Evolutionary conservation across 2,329 filamentous ascomycete species (phyloP), one percentile per base, ranked within the genome.

Genomic region (Rugonectria rugulosa): DNA sequence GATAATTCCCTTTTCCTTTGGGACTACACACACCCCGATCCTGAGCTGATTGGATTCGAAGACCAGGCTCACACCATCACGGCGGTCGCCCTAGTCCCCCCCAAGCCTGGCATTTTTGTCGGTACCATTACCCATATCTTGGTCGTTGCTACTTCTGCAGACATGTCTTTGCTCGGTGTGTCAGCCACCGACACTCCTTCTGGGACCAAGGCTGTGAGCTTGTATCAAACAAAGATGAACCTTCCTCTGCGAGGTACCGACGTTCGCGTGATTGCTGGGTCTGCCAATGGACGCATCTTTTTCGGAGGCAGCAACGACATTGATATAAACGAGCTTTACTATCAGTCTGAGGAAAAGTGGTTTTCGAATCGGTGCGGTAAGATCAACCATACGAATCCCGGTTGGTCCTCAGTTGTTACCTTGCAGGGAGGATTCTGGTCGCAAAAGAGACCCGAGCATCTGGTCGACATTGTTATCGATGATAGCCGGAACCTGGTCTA

Each of bases 291-390:
- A 8, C 90, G 95, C 58, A 95, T 99, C 62, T 99, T 99, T 79
- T 97, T 97, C 69, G 88, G 90, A 36, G 91, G 92, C 31, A 84
- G 83, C 45, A 83, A 81, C 45, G 91, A 94, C 62, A 92, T 92
- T 61, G 93, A 98, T 66, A 86, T 99, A 42, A 91, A 95, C 72
- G 95, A 99, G 75, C 84, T 99, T 49, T 93, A 90, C 64, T 99
- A 99, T 72, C 94, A 98, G 74, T 92, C 97, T 69, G 92, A 98
- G 73, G 95, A 99, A 75, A 89, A 90, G 66, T 99, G 95, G 95
- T 99, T 99, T 71, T 89, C 90, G 48, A 92, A 88, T 73, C 86
- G 90, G 62, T 96, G 91, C 71, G 88, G 89, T 57, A 97, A 93
- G 75, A 87, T 94, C 60, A 96, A 96, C 70, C 95, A 97, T 72